Base-by-base conservation (phyloP, 106 monocot genomes). In the Alisma plantagoaquatica region DNA sequence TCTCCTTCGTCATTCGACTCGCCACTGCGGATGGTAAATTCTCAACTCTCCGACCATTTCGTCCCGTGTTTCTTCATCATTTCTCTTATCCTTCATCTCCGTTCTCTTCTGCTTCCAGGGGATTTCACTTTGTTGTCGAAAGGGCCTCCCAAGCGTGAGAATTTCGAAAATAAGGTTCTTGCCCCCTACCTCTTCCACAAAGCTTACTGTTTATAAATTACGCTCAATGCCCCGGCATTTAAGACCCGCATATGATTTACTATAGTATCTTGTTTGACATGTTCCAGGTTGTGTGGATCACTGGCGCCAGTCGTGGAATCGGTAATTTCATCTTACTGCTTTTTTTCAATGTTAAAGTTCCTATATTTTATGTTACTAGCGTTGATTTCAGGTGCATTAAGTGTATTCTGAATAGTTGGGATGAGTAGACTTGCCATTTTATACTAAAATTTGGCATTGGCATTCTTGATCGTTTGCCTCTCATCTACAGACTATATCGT, bases 261-360 rank as follows among this genome's bases (percentile, higher is more conserved):
- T n/a, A n/a, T n/a, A n/a, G 43, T 3, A 27, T 9, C 0, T 23
- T 21, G 17, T 46, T 23, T 6, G 9, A 38, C 35, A 7, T 14
- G 35, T 8, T 29, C 25, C 27, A 67, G 66, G 66, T 67, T 25
- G 66, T 67, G 33, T 67, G 91, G 91, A 92, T 92, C 29, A 92
- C 91, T 19, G 91, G 91, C 6, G 91, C 91, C 22, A 92, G 91
- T 70, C 91, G 91, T 29, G 91, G 91, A 72, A 92, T 92, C 27
- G 91, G 91, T 91, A 41, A 77, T 56, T 31, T 6, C 17, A 2
- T 20, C 6, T 14, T 33, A 20, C 15, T 41, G 32, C 27, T 57
- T 38, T 6, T 54, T 57, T 19, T 21, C n/a, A 27, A 29, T 15
- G 3, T 48, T 35, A 10, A 23, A 9, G 21, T 3, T 50, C 9